Evolutionary conservation across 768 basidiomycete genomes (phyloP).

Genomic region (Psilocybe subaeruginosa): DNA sequence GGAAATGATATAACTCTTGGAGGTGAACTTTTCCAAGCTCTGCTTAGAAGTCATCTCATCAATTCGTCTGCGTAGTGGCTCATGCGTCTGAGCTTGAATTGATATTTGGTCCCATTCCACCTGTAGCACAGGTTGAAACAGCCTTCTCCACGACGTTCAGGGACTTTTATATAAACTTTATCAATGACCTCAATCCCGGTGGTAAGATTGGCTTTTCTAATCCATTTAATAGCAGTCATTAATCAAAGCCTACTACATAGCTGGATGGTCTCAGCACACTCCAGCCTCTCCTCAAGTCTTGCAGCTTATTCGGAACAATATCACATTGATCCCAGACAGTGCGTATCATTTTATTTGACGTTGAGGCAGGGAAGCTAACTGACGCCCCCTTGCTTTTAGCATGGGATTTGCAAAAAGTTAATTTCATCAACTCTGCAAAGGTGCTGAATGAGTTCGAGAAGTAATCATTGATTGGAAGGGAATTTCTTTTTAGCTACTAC

Average conservation of each 20-base stretch:
- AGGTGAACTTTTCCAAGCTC: slow-evolving; percentile 32
- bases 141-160: slow-evolving; percentile 50
- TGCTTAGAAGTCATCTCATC: background rate
- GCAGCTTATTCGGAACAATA: slow-evolving; percentile 53
- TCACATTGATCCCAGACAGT: slow-evolving; percentile 60
- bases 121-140: slow-evolving; percentile 37
- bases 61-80: slow-evolving; percentile 33
- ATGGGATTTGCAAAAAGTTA: slow-evolving; percentile 41
- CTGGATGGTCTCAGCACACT: slow-evolving; percentile 49
- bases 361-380: background rate
- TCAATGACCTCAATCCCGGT: slow-evolving; percentile 58
- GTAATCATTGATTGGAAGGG: slow-evolving; percentile 18
- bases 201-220: slow-evolving; percentile 37
- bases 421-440: slow-evolving; percentile 41
- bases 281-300: slow-evolving; percentile 38
- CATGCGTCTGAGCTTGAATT: slow-evolving; percentile 53
- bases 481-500: too few species aligned
- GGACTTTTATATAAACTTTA: slow-evolving; percentile 60
- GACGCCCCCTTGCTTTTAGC: slow-evolving; percentile 30
- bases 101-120: slow-evolving; percentile 50
- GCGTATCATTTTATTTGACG: slow-evolving; percentile 10
- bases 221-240: background rate
- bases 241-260: slow-evolving; percentile 25
- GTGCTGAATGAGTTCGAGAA: slow-evolving; percentile 52
- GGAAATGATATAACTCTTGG: slow-evolving; percentile 51